Evolutionary conservation across 73 alveolate species (phyloP).

Genomic region (Uronychia setigera): DNA sequence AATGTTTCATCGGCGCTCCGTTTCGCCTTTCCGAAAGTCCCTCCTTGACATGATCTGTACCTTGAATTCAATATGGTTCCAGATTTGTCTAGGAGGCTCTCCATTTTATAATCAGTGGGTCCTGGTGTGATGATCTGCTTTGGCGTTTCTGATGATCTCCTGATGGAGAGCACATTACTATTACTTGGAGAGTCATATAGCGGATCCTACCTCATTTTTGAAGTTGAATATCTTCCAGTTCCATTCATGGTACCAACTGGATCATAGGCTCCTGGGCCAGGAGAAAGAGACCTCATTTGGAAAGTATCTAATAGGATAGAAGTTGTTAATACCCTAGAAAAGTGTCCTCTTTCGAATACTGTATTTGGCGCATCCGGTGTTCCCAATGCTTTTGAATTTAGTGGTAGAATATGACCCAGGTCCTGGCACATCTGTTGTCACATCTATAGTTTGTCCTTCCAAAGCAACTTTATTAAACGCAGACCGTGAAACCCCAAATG

Average conservation of each 20-base stretch:
- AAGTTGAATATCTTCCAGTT: neutral
- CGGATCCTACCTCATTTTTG: too few relatives aligned
- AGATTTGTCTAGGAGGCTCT: too few relatives aligned
- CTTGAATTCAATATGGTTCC: too few relatives aligned
- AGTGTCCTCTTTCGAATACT: neutral
- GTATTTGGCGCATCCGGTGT: neutral
- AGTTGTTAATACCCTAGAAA: neutral
- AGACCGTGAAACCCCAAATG: constrained; percentile 2
- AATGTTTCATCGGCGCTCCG: neutral
- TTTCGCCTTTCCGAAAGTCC: neutral
- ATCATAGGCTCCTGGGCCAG: constrained; percentile 2
- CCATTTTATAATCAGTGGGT: too few relatives aligned
- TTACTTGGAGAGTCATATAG: too few relatives aligned
- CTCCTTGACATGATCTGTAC: neutral
- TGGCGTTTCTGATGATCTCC: too few relatives aligned
- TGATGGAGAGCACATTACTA: too few relatives aligned
- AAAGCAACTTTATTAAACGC: neutral
- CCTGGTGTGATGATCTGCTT: too few relatives aligned
- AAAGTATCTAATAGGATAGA: neutral
- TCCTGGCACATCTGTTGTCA: neutral
- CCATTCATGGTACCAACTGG: neutral
- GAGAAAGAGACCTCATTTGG: neutral
- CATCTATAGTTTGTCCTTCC: neutral
- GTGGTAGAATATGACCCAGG: neutral
- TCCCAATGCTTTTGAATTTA: neutral